Evolutionary conservation across 208 protist genomes (phyloP), one percentile per base, ranked within the genome.

Genomic region (Crithidia brevicula): DNA sequence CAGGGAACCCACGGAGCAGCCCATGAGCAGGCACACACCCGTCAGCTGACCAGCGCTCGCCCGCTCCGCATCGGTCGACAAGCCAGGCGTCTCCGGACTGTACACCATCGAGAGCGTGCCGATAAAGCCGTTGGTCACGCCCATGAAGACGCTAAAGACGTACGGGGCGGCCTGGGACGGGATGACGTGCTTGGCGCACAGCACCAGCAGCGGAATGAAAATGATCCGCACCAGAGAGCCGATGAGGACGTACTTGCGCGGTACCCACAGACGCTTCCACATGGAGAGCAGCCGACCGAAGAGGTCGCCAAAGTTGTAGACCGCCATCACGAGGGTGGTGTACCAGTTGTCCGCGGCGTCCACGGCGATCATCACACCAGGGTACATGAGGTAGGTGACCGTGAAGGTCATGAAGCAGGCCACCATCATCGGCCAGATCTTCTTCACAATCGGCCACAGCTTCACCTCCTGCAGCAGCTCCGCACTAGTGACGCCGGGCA

Each of bases 381-480:
- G 91, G 71, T 87, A 96, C 22, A 96, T 57, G 50, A 89, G 76
- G 72, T 89, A 90, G 30, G 91, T 90, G 45, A 81, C 43, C 30
- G 58, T 40, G 62, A 93, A 94, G 56, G 77, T 86, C n/a, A 91
- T 63, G 43, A 85, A 83, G 58, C 81, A 85, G 6, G 86, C 43
- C n/a, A 95, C 52, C 81, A 89, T 88, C 87, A 95, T 91, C 1
- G 85, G 80, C 61, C 79, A 91, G 49, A 92, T 89, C 52, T 81
- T 69, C 60, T 86, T 85, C 30, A 92, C 71, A 3, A 95, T 77
- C 10, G 72, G 77, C 80, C 81, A 84, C 60, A 84, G 25, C 47
- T 53, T 67, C 43, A 80, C 69, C 53, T 57, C 38, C 59, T 82
- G 75, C 36, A 85, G 51, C 60, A 74, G 22, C 63, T 79, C 74